Base-by-base conservation (phyloP, 768 basidiomycete species). In the Leccinum disarticulatum region DNA sequence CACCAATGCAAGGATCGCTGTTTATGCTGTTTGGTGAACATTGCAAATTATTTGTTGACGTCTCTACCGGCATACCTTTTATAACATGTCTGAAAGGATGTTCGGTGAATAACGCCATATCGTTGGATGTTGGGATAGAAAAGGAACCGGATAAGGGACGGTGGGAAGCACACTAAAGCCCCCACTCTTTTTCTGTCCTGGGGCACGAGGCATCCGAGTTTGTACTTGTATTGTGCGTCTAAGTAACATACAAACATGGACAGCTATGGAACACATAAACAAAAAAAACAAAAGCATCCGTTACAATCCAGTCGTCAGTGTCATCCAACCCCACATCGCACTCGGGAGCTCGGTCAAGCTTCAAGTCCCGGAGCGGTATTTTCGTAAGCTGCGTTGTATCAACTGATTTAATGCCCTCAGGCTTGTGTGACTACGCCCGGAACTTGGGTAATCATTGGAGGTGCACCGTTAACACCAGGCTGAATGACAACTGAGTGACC, bases 401-500 rank as follows among this genome's bases (percentile, higher is more conserved):
- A 31, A 27, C 55, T 54, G 33, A 46, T 56, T 22, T 53, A n/a
- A 55, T 38, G n/a, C 28, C 22, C 58, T 66, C 52, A 70, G 54
- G 52, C 61, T 15, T 62, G 61, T 30, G 68, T 47, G 30, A 71
- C 64, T 51, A 74, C 49, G 65, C 68, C 68, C 22, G 83, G 86
- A 30, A 88, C 73, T 64, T 87, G 86, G 15, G 83, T 84, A 53
- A 91, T 75, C n/a, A 81, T 79, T 14, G 88, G 77, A 22, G 83
- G 81, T 41, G 77, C 79, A 38, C 88, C 87, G 61, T 84, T 81
- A 57, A 79, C 60, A 50, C 84, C 83, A 31, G 87, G 89, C 64
- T 88, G 87, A 61, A 91, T 85, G 50, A 91, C 75, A 62, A 88
- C 74, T 8, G 88, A 83, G 64, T 84, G 82, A 8, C 87, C 87